A percentile compares a stretch with the other conserved stretches of the same genome.
phyloP scores from a whole-genome alignment of 2,329 filamentous ascomycete genomes.

The Biscogniauxia mediterranea region DNA sequence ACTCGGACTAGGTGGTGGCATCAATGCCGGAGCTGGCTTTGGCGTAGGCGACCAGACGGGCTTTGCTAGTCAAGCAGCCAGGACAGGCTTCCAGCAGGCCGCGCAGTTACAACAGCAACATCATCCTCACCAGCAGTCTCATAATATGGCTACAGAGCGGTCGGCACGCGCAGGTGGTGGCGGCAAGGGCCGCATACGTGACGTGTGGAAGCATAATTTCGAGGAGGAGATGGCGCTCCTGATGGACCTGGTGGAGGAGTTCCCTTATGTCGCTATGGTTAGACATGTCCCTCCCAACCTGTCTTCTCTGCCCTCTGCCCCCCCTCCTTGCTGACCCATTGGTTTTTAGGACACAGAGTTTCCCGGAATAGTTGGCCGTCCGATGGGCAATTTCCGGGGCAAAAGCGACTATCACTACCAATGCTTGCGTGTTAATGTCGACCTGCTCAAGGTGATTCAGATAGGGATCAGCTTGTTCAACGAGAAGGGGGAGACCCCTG shows the following conservation, averaged over 20 bases:
- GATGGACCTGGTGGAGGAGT: conserved; percentile 80
- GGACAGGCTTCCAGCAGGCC: conserved; percentile 82
- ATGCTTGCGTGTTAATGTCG: conserved; percentile 93
- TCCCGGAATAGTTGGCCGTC: conserved; percentile 92
- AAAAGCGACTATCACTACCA: conserved; percentile 99
- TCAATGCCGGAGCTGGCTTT: conserved; percentile 47
- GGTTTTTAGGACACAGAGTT: conserved; percentile 85
- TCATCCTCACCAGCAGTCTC: conserved; percentile 48
- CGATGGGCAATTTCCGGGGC: conserved; percentile 89
- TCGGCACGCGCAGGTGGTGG: conserved; percentile 41
- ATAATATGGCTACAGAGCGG: conserved; percentile 35
- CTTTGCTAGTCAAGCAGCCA: conserved; percentile 80
- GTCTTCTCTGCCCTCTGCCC: background rate
- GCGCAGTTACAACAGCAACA: conserved; percentile 56
- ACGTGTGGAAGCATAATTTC: conserved; percentile 93
- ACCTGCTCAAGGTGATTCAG: conserved; percentile 96
- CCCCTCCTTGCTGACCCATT: conserved; percentile 11
- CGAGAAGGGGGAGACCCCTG: conserved; percentile 82
- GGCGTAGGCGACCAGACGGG: conserved; percentile 65
- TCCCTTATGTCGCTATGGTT: conserved; percentile 97
- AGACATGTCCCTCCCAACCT: conserved; percentile 32
- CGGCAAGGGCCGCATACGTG: conserved; percentile 79
- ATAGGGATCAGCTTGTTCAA: conserved; percentile 94
- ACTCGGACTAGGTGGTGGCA: conserved; percentile 58
- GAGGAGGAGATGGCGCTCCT: conserved; percentile 86